Percentiles rank a stretch among this genome's conserved stretches.
These are phyloP conservation scores for Paecilomyces sp. DNA, from an alignment of 2,329 filamentous ascomycete species.

Conservation along the genomic window DNA sequence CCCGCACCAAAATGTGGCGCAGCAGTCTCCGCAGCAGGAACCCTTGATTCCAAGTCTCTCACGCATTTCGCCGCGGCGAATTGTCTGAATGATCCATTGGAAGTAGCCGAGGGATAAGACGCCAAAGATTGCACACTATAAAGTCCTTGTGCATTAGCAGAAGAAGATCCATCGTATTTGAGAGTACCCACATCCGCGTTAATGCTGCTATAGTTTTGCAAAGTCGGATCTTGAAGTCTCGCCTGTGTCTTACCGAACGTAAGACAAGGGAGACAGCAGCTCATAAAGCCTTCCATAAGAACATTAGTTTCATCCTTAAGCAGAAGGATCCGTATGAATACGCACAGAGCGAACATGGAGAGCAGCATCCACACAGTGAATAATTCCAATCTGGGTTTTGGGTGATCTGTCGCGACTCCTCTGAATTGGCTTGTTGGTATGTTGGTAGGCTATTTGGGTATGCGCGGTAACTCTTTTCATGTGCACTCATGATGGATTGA, in stretches of 20 bases:
- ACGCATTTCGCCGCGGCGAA: slow-evolving; percentile 10
- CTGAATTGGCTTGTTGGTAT: not conserved
- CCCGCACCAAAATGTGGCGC: slow-evolving; percentile 8
- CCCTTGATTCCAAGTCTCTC: slow-evolving; percentile 10
- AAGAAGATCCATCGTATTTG: not conserved
- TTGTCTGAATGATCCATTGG: slow-evolving; percentile 14
- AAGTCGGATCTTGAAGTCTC: slow-evolving; percentile 3
- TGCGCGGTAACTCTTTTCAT: slow-evolving; percentile 5
- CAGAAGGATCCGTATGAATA: not conserved
- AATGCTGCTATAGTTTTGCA: slow-evolving; percentile 5
- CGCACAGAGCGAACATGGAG: slow-evolving; percentile 11
- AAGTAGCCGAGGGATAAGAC: slow-evolving; percentile 6
- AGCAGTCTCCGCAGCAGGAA: slow-evolving; percentile 13
- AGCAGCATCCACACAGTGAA: slow-evolving; percentile 10
- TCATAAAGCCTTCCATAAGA: slow-evolving; percentile 5
- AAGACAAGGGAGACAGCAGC: slow-evolving; percentile 11
- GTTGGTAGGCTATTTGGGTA: slow-evolving; percentile 2
- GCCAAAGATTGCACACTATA: slow-evolving; percentile 10
- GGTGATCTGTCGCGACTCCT: not conserved
- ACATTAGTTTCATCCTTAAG: not conserved
- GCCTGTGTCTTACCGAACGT: slow-evolving; percentile 13
- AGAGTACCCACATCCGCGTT: slow-evolving; percentile 4
- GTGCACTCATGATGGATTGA: not conserved
- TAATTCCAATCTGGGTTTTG: slow-evolving; percentile 10
- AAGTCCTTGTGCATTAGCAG: not conserved